A percentile compares a stretch with the other conserved stretches of the same genome.
These are phyloP conservation scores for Tetrahymena thermophila DNA, from an alignment of 73 alveolate species.

Conservation along the genomic window DNA sequence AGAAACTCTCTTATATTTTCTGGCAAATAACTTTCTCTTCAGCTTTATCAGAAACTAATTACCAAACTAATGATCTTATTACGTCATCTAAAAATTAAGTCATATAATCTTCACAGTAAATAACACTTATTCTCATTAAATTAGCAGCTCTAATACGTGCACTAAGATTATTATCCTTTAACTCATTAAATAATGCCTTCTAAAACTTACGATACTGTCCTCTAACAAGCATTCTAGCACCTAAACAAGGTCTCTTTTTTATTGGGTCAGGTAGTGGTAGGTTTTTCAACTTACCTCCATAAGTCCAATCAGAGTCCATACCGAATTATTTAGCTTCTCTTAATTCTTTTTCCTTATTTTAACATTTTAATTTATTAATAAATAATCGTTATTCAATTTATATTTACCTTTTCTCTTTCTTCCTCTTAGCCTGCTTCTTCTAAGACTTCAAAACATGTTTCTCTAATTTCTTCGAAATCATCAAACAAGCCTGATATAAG, in stretches of 20 bases:
- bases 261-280: conserved; percentile 85
- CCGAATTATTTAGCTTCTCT: conserved; percentile 91
- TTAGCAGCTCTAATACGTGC: conserved; percentile 81
- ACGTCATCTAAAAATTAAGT: conserved; percentile 86
- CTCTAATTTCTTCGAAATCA: conserved; percentile 76
- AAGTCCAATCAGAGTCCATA: conserved; percentile 87
- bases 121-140: conserved; percentile 67
- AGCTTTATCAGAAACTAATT: conserved; percentile 44
- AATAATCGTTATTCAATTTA: neutral
- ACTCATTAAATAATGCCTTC: conserved; percentile 85
- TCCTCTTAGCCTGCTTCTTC: conserved; percentile 95
- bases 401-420: conserved; percentile 80
- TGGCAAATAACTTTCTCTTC: conserved; percentile 41
- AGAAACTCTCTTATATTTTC: conserved; percentile 39
- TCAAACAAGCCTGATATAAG: conserved; percentile 91
- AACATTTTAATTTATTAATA: neutral
- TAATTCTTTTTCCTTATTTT: conserved; percentile 29
- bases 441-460: conserved; percentile 70
- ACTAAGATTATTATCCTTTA: conserved; percentile 81
- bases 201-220: conserved; percentile 83
- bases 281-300: conserved; percentile 62
- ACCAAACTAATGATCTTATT: conserved; percentile 35
- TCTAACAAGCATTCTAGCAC: conserved; percentile 81
- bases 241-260: conserved; percentile 86
- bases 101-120: conserved; percentile 88